A percentile compares a stretch with the other conserved stretches of the same genome.
Conservation (phyloP, 2,329 filamentous ascomycete species). For the Hypoxylon sp. region DNA sequence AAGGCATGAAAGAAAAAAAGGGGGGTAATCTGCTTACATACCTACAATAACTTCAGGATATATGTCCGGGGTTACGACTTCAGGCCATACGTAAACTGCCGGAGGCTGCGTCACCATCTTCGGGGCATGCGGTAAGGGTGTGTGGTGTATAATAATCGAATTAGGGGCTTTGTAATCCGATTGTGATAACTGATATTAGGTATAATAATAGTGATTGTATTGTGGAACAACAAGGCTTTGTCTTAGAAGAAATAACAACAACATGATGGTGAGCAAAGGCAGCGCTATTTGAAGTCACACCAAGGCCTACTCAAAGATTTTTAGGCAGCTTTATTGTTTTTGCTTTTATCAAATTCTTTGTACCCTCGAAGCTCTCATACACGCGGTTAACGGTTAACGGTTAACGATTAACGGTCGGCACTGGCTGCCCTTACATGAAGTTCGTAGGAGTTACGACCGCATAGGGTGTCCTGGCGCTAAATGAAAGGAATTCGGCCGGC, state of each 20-base stretch:
- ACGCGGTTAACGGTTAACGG: background rate
- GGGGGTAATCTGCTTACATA: constrained; percentile 25
- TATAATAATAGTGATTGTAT: constrained; percentile 16
- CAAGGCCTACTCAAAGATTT: constrained; percentile 3
- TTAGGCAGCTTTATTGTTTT: constrained; percentile 21
- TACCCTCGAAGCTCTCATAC: constrained; percentile 20
- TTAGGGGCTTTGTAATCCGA: constrained; percentile 27
- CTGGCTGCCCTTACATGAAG: background rate
- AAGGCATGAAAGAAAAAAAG: constrained; percentile 9
- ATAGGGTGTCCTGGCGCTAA: constrained; percentile 9
- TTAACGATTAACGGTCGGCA: constrained; percentile 1
- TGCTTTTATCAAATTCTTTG: constrained; percentile 5
- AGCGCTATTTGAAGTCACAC: constrained; percentile 12
- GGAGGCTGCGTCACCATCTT: constrained; percentile 36
- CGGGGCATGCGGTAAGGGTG: constrained; percentile 5
- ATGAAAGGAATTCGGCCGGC: constrained; percentile 21
- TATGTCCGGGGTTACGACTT: constrained; percentile 22
- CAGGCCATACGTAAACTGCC: constrained; percentile 35
- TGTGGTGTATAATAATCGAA: constrained; percentile 9
- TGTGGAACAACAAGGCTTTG: constrained; percentile 5
- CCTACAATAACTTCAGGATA: constrained; percentile 20
- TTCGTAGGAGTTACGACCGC: constrained; percentile 25
- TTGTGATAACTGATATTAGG: constrained; percentile 10
- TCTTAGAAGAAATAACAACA: constrained; percentile 7
- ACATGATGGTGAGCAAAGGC: constrained; percentile 10